These are phyloP conservation scores for Eucalyptus urophylla DNA, from an alignment of 345 rosid species.

Conservation along the genomic window DNA sequence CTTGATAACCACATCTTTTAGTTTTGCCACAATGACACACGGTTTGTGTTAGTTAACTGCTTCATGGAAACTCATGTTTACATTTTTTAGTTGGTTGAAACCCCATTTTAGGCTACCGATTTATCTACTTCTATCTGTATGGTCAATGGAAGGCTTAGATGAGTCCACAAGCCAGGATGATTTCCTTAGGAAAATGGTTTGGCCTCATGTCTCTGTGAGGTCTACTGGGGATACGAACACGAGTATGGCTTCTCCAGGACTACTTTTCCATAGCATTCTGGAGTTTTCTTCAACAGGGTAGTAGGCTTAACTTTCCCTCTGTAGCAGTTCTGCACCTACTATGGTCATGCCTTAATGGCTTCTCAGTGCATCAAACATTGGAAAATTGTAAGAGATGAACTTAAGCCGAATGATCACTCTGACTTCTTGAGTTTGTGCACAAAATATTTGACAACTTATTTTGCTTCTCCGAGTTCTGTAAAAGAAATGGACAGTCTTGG, in stretches of 20 bases:
- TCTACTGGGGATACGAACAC: background rate
- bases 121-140: background rate
- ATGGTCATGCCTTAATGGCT: background rate
- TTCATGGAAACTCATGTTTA: background rate
- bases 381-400: background rate
- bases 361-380: background rate
- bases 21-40: background rate
- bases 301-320: background rate
- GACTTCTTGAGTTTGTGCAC: background rate
- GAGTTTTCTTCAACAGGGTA: background rate
- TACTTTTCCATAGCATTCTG: background rate
- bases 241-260: background rate
- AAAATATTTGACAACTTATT: background rate
- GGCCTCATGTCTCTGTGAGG: background rate
- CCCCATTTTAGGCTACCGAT: background rate
- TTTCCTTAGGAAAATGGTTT: background rate
- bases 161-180: background rate
- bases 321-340: background rate
- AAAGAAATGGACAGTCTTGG: background rate
- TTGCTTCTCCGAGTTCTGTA: background rate
- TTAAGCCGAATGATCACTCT: background rate
- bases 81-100: background rate
- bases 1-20: background rate
- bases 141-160: background rate
- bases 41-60: background rate